Conservation (phyloP, 495 filamentous ascomycete genomes). For the Penicillium subrubescens region DNA sequence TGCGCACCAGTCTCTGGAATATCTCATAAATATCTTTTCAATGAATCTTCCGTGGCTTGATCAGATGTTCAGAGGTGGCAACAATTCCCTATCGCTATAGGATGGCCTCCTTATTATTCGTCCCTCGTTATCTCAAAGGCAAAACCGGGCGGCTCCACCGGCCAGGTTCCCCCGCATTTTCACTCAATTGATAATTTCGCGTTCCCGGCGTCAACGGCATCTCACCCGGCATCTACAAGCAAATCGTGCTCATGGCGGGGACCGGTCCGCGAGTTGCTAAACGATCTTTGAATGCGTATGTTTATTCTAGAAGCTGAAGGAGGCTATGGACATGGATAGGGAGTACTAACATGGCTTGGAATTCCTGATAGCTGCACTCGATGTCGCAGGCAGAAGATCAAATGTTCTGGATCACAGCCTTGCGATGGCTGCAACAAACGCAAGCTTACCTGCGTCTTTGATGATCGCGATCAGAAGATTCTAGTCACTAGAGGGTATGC, state of each 20-base stretch:
- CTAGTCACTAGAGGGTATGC: conserved; percentile 44
- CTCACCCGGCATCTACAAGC: conserved; percentile 2
- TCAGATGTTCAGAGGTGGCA: background rate
- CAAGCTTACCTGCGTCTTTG: conserved; percentile 42
- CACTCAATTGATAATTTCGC: conserved; percentile 9
- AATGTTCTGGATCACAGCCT: conserved; percentile 44
- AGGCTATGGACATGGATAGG: background rate
- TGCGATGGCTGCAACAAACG: conserved; percentile 47
- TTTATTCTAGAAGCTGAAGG: background rate
- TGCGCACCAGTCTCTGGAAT: background rate
- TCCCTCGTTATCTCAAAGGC: background rate
- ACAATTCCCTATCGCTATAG: background rate
- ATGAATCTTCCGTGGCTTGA: background rate
- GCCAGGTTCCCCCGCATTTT: conserved; percentile 16
- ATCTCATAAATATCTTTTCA: background rate
- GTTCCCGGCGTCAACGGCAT: conserved; percentile 2
- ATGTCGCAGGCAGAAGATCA: conserved; percentile 51
- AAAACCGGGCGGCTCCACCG: conserved; percentile 11
- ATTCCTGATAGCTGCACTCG: conserved; percentile 35
- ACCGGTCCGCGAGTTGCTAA: conserved; percentile 33
- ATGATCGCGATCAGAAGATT: conserved; percentile 46
- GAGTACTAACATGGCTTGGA: conserved; percentile 1
- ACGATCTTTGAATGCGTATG: conserved; percentile 44
- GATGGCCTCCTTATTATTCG: background rate
- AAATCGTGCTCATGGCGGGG: conserved; percentile 21